Percentiles rank a stretch among this genome's conserved stretches.
These are phyloP conservation scores for Cryphonectria nitschkei DNA, from an alignment of 2,329 filamentous ascomycete genomes.

Conservation along the genomic window DNA sequence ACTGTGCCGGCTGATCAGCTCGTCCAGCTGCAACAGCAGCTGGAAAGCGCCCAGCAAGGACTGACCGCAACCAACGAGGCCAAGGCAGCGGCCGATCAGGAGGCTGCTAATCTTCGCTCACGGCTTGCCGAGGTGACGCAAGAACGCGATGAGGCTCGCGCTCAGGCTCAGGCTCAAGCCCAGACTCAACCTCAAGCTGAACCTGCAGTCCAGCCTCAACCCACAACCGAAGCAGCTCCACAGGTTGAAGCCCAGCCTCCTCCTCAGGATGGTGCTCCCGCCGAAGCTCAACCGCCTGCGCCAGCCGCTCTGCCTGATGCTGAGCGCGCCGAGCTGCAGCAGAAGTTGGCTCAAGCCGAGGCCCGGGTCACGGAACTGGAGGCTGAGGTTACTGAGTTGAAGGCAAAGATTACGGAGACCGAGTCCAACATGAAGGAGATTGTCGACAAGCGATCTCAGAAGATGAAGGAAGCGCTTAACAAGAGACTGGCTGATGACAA, in stretches of 20 bases:
- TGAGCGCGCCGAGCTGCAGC: constrained; percentile 64
- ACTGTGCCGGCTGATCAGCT: constrained; percentile 54
- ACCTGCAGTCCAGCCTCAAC: constrained; percentile 40
- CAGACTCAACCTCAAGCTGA: neutral
- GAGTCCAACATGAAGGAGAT: constrained; percentile 65
- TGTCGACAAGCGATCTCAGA: constrained; percentile 67
- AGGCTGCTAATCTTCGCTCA: constrained; percentile 56
- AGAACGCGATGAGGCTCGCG: constrained; percentile 66
- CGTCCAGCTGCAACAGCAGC: constrained; percentile 52
- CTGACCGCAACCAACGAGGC: constrained; percentile 69
- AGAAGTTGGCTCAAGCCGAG: constrained; percentile 63
- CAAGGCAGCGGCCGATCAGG: constrained; percentile 69
- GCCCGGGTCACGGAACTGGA: constrained; percentile 67
- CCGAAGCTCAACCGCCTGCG: constrained; percentile 31
- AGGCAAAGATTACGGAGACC: constrained; percentile 65
- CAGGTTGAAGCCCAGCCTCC: constrained; percentile 33
- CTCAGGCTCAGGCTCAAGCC: constrained; percentile 40
- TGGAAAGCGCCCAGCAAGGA: constrained; percentile 50
- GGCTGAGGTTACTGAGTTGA: constrained; percentile 64
- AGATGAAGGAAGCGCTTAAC: constrained; percentile 70
- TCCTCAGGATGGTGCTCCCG: constrained; percentile 36
- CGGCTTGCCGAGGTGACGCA: constrained; percentile 66
- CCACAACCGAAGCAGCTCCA: constrained; percentile 31
- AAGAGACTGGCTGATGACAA: constrained; percentile 72
- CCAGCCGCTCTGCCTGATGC: constrained; percentile 52